These are phyloP conservation scores for Scolecobasidium constrictum DNA, from an alignment of 2,329 filamentous ascomycete species.

Conservation along the genomic window DNA sequence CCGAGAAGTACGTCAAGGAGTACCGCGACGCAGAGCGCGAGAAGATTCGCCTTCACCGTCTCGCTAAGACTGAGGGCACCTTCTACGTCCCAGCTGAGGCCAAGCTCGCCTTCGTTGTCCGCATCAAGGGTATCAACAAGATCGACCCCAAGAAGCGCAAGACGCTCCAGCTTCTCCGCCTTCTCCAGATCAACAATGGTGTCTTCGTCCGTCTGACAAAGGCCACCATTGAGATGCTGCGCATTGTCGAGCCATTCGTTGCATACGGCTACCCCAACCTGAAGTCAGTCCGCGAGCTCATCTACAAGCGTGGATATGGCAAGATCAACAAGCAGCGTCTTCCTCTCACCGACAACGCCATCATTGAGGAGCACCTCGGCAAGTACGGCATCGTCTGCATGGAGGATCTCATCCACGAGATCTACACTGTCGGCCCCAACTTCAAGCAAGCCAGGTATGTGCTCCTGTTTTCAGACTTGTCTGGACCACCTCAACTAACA, in stretches of 20 bases:
- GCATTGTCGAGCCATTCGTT: slow-evolving; percentile 97
- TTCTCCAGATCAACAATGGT: slow-evolving; percentile 99
- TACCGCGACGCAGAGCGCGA: slow-evolving; percentile 97
- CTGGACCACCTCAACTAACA: neutral
- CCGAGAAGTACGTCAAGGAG: slow-evolving; percentile 99
- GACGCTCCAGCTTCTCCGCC: slow-evolving; percentile 97
- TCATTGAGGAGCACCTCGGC: slow-evolving; percentile 93
- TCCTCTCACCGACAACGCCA: slow-evolving; percentile 91
- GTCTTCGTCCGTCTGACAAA: slow-evolving; percentile 97
- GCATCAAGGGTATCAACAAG: slow-evolving; percentile 99
- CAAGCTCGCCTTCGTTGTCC: slow-evolving; percentile 95
- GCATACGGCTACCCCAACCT: slow-evolving; percentile 99
- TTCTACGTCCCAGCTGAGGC: slow-evolving; percentile 92
- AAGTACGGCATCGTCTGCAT: slow-evolving; percentile 99
- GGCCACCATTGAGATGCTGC: slow-evolving; percentile 94
- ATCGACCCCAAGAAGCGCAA: slow-evolving; percentile 99
- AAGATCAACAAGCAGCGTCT: slow-evolving; percentile 79
- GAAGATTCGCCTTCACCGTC: slow-evolving; percentile 85
- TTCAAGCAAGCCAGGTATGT: slow-evolving; percentile 33
- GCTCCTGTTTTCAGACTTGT: neutral
- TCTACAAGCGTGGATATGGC: slow-evolving; percentile 90
- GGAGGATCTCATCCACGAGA: slow-evolving; percentile 96
- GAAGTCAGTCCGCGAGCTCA: slow-evolving; percentile 95
- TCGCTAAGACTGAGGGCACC: slow-evolving; percentile 83
- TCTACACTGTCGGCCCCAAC: slow-evolving; percentile 72